Evolutionary conservation across 441 rosid species (phyloP), one percentile per base, ranked within the genome.

Genomic region (Aquilaria agallochum): DNA sequence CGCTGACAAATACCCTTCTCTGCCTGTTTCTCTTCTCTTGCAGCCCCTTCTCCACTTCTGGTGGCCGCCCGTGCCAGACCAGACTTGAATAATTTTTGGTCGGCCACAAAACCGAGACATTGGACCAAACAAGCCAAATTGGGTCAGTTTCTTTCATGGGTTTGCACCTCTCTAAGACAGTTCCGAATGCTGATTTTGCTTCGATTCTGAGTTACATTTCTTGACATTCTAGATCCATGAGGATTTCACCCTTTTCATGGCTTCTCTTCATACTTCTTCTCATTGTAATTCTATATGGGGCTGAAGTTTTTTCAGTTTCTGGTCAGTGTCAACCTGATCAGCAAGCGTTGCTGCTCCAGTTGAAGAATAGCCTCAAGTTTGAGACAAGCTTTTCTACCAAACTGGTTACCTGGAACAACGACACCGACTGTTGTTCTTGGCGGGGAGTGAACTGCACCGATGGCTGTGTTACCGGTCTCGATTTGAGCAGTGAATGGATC

Each of bases 351-450:
- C 27, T 20, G 27, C 64, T 75, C 44, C 42, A 58, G 53, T 31
- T 80, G 44, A 75, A 65, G 51, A 40, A 50, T 14, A 49, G 60
- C 45, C 77, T 86, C 14, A 0, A 0, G 1, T 72, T 67, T 64
- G 0, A 6, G 5, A 2, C 30, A 11, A 6, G 66, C 5, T 2
- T 0, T 27, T 73, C 75, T 4, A 10, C 53, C 11, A 75, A 64
- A 63, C 27, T 20, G 27, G 27, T 20, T 20, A 20, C 27, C 27
- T 20, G 27, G 27, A 20, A 20, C 27, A 20, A 31, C 30, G 31
- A 45, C 36, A 2, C 51, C 0, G 77, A 73, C 65, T 76, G 83
- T 54, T 79, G 84, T 34, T 1, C 20, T 0, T 84, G 84, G 83
- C 27, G 33, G 0, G 89, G 88, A 5, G 79, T 83, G 13, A 14